Conservation (phyloP, 495 filamentous ascomycete genomes). For the Neurospora sp. region DNA sequence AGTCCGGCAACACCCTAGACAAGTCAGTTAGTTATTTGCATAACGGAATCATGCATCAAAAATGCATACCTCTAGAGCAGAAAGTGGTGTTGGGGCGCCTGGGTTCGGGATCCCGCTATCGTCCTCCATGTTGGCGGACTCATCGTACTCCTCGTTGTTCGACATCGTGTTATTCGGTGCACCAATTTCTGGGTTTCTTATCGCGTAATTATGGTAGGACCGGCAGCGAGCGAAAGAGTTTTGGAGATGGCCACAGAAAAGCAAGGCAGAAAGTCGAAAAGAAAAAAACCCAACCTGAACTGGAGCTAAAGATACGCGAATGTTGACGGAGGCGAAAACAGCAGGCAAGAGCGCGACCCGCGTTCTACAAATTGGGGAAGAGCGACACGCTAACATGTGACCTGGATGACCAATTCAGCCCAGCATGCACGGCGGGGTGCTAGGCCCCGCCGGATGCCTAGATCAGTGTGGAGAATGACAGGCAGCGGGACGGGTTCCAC, state of each 20-base stretch:
- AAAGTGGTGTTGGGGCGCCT: constrained; percentile 87
- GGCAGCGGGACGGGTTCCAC: neutral
- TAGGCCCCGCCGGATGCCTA: neutral
- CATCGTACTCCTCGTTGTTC: constrained; percentile 31
- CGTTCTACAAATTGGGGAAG: constrained; percentile 4
- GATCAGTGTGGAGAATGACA: neutral
- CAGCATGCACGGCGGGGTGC: neutral
- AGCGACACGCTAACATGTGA: constrained; percentile 18
- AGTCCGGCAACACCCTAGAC: constrained; percentile 69
- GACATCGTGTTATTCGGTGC: constrained; percentile 14
- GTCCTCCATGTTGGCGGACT: constrained; percentile 30
- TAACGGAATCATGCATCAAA: neutral
- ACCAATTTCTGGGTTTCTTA: neutral
- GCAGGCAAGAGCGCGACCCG: constrained; percentile 10
- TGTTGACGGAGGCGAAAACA: constrained; percentile 14
- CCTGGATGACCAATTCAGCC: constrained; percentile 3
- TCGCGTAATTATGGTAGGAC: neutral
- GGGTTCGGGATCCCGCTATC: constrained; percentile 55
- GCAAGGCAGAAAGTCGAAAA: neutral
- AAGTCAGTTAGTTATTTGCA: neutral
- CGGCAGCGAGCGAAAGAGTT: neutral
- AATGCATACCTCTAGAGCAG: constrained; percentile 66
- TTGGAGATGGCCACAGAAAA: neutral
- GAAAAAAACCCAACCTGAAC: neutral
- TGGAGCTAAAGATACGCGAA: neutral